Evolutionary conservation across 1,139 yeast genomes (phyloP).

Genomic region (Candida pseudoviswanathii): DNA sequence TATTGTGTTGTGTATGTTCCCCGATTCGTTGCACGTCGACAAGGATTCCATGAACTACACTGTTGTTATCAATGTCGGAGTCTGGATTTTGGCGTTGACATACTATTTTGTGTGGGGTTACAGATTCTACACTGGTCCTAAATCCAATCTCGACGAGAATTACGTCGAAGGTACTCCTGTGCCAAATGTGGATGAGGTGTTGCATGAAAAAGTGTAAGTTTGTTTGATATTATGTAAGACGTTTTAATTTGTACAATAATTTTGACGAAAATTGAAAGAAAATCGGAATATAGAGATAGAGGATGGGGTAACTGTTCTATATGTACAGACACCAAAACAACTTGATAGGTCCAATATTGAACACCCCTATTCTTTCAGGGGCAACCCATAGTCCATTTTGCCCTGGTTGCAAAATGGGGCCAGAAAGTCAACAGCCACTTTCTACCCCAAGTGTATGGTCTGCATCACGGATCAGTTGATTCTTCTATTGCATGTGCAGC

Average conservation of each 20-base stretch:
- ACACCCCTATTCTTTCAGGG: too few species aligned
- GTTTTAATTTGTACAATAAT: neutral
- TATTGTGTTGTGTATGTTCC: constrained; percentile 44
- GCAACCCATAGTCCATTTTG: too few species aligned
- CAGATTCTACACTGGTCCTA: constrained; percentile 36
- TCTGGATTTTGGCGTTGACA: constrained; percentile 31
- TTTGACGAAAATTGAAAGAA: neutral
- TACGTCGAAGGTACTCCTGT: constrained; percentile 6
- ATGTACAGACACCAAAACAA: too few species aligned
- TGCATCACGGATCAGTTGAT: neutral
- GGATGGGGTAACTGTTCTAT: too few species aligned
- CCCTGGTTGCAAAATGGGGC: neutral
- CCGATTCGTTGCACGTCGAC: constrained; percentile 29
- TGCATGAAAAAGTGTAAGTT: neutral
- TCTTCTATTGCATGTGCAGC: neutral
- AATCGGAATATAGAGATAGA: too few species aligned
- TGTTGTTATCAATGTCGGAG: constrained; percentile 36
- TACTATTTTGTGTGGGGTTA: constrained; percentile 34
- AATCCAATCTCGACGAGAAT: constrained; percentile 28
- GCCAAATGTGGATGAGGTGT: constrained; percentile 5
- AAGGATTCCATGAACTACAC: constrained; percentile 40
- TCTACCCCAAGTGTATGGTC: neutral
- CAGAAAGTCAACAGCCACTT: neutral
- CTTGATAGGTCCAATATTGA: too few species aligned
- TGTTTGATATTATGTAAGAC: too few species aligned